Conservation (phyloP, 1,284 basidiomycete species). For the Mycosarcoma maydis region DNA sequence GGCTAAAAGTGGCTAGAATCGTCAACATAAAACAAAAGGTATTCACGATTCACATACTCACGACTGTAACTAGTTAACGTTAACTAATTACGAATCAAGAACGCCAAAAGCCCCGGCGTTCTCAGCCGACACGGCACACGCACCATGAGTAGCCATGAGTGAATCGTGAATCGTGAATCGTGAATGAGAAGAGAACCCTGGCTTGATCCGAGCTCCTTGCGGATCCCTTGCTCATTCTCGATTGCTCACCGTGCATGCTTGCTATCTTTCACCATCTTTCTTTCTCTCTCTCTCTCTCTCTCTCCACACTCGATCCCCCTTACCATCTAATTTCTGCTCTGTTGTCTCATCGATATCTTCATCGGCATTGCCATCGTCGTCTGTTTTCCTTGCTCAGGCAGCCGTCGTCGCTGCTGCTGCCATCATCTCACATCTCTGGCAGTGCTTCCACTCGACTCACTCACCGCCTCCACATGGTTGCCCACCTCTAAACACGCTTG, state of each 20-base stretch:
- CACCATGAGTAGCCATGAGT: too few relatives aligned
- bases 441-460: background rate
- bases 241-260: background rate
- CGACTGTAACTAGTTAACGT: too few relatives aligned
- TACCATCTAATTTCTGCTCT: too few relatives aligned
- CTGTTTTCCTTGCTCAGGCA: too few relatives aligned
- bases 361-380: background rate
- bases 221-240: background rate
- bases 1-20: too few relatives aligned
- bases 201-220: background rate
- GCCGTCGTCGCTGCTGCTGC: background rate
- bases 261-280: background rate
- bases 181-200: background rate
- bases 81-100: too few relatives aligned
- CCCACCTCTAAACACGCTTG: background rate
- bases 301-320: background rate
- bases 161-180: too few relatives aligned
- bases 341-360: too few relatives aligned
- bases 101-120: too few relatives aligned
- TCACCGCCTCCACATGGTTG: conserved; percentile 5
- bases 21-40: too few relatives aligned
- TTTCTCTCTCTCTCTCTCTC: background rate
- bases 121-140: too few relatives aligned
- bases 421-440: background rate
- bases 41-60: too few relatives aligned